phyloP scores from a whole-genome alignment of 2,329 filamentous ascomycete species.

The Monilinia fructigena region DNA sequence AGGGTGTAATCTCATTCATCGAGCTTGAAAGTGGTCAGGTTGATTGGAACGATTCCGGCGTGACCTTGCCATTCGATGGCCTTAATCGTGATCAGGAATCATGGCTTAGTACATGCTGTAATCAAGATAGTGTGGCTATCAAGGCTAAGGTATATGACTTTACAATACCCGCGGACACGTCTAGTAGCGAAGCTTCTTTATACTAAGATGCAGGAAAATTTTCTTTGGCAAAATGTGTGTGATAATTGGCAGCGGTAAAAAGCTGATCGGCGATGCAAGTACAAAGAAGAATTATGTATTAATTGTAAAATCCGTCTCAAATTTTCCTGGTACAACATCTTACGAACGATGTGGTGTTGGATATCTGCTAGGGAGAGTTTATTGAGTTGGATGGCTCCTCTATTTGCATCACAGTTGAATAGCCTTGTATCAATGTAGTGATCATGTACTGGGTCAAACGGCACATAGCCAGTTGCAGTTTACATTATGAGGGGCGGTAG shows the following conservation, averaged over 20 bases:
- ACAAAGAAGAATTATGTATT: slow-evolving; percentile 9
- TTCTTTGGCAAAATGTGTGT: background rate
- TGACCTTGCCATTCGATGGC: background rate
- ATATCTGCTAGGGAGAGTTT: background rate
- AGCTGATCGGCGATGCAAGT: background rate
- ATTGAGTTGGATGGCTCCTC: background rate
- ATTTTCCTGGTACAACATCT: background rate
- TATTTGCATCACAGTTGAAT: background rate
- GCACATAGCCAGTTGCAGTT: no score
- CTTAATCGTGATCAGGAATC: background rate
- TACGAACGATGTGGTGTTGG: slow-evolving; percentile 15
- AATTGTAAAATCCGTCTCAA: background rate
- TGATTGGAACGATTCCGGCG: background rate
- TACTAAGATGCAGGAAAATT: background rate
- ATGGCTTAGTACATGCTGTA: slow-evolving; percentile 11
- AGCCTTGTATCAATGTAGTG: background rate
- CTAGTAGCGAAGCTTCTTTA: background rate
- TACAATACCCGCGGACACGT: background rate
- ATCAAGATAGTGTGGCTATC: slow-evolving; percentile 2
- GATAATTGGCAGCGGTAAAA: slow-evolving; percentile 1
- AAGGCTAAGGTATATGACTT: background rate
- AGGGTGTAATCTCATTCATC: slow-evolving; percentile 15
- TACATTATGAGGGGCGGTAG: no score
- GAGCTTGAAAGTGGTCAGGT: background rate
- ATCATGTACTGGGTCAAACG: no score